These are phyloP conservation scores for Musa troglodytarum DNA, from an alignment of 176 grass and related monocot species.

Conservation along the genomic window DNA sequence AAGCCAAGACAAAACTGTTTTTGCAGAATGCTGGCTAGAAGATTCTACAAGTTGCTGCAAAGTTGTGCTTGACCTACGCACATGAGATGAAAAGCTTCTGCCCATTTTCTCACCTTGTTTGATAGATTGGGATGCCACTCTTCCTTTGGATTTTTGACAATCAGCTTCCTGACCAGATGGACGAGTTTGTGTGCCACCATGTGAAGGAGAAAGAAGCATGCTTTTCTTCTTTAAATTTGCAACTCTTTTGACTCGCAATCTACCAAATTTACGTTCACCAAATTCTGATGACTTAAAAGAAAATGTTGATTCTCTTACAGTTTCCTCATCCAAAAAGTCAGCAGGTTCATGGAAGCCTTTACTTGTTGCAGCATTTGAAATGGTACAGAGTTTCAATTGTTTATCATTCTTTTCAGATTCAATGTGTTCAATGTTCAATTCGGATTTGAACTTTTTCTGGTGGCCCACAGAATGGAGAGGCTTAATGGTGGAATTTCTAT, in stretches of 20 bases:
- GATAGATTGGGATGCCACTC: conserved; percentile 26
- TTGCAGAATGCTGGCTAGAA: conserved; percentile 20
- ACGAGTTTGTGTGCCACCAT: neutral
- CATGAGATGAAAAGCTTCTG: neutral
- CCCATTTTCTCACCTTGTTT: neutral
- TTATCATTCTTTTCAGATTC: neutral
- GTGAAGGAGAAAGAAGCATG: neutral
- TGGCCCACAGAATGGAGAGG: neutral
- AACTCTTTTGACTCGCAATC: neutral
- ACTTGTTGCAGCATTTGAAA: neutral
- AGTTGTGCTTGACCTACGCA: neutral
- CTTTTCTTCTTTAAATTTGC: conserved; percentile 13
- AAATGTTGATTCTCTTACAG: conserved; percentile 13
- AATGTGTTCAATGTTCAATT: neutral
- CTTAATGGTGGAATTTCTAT: neutral
- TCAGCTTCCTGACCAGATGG: neutral
- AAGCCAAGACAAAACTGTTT: conserved; percentile 51
- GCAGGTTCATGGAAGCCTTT: neutral
- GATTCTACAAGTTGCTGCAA: neutral
- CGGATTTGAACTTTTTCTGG: neutral
- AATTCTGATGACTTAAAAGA: neutral
- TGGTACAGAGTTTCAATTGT: neutral
- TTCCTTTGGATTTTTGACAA: conserved; percentile 38
- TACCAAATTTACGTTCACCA: neutral
- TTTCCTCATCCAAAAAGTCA: neutral